A percentile compares a stretch with the other conserved stretches of the same genome.
Conservation (phyloP, 2,329 filamentous ascomycete genomes). For the Calycina herbarum region DNA sequence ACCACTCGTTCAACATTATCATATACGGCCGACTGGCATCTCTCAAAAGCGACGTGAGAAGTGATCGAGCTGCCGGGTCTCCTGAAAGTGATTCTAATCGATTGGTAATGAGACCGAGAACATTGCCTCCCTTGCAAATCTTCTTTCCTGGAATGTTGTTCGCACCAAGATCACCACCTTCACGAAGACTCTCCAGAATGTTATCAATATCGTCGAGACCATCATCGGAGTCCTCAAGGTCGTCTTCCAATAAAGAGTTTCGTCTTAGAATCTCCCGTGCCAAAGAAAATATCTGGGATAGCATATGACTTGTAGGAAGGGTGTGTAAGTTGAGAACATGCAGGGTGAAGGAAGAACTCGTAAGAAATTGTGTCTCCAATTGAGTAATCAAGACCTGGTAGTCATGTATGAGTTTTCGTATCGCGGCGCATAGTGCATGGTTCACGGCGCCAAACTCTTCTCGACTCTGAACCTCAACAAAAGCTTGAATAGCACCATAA, state of each 20-base stretch:
- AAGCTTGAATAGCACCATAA: constrained; percentile 86
- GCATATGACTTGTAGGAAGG: constrained; percentile 85
- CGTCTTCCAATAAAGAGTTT: constrained; percentile 83
- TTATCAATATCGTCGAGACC: constrained; percentile 85
- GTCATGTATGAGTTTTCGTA: constrained; percentile 87
- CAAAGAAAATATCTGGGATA: constrained; percentile 84
- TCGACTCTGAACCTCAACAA: constrained; percentile 90
- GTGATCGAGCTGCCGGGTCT: constrained; percentile 79
- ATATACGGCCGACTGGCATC: constrained; percentile 95
- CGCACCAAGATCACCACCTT: constrained; percentile 78
- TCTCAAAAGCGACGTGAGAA: constrained; percentile 79
- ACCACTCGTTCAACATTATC: constrained; percentile 97
- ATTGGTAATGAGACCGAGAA: constrained; percentile 84
- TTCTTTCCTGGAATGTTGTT: constrained; percentile 83
- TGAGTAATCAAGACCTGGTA: constrained; percentile 92
- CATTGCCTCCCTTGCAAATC: constrained; percentile 93
- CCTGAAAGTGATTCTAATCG: constrained; percentile 88
- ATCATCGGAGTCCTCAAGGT: constrained; percentile 60
- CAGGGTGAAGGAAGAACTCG: constrained; percentile 83
- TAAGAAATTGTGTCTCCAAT: constrained; percentile 88
- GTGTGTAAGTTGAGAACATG: constrained; percentile 92
- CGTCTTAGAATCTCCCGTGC: constrained; percentile 84
- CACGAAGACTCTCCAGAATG: constrained; percentile 84
- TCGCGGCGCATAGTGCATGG: constrained; percentile 92
- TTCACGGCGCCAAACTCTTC: constrained; percentile 94